Base-by-base conservation (phyloP, 345 rosid species). In the Combretum micranthum region DNA sequence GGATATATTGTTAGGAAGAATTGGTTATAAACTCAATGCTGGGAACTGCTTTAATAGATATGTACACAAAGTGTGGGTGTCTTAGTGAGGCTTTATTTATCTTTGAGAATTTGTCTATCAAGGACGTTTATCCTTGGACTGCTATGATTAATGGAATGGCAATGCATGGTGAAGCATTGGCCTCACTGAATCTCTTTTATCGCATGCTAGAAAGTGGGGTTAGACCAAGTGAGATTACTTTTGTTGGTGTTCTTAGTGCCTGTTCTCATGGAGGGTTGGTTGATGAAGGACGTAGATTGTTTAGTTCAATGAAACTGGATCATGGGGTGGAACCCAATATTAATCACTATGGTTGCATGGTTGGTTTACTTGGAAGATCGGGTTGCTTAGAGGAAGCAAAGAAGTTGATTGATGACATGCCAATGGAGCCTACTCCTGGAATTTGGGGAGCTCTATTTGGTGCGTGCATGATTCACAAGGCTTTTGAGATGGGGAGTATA, bases 301-400 rank as follows among this genome's bases (percentile, higher is more conserved):
- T 79, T 51, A 53, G 46, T 4, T 52, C 32, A 12, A 79, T 79
- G 82, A 72, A 61, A 26, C 43, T 20, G 19, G 45, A 25, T 48
- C 68, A 60, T 39, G 53, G 51, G 1, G 21, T 82, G 37, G 55
- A 58, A 44, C 80, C 79, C 46, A 66, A 47, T 12, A 61, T 71
- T 20, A 68, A 70, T 59, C 84, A 74, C 56, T 82, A 82, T 52
- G 65, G 80, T 48, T 79, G 87, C 68, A 72, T 82, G 69, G 87
- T 79, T 47, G 84, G 79, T 63, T 52, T 82, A 53, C 78, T 79
- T 47, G 80, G 78, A 52, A 69, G 84, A 44, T 71, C 80, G 47
- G 84, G 82, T 13, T 47, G 11, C 48, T 61, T 74, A 56, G 59
- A 44, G 42, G 82, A 82, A 70, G 87, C 87, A 15, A 55, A 49